Evolutionary conservation across 768 basidiomycete genomes (phyloP), one percentile per base, ranked within the genome.

Genomic region (Pleurotus eryngii): DNA sequence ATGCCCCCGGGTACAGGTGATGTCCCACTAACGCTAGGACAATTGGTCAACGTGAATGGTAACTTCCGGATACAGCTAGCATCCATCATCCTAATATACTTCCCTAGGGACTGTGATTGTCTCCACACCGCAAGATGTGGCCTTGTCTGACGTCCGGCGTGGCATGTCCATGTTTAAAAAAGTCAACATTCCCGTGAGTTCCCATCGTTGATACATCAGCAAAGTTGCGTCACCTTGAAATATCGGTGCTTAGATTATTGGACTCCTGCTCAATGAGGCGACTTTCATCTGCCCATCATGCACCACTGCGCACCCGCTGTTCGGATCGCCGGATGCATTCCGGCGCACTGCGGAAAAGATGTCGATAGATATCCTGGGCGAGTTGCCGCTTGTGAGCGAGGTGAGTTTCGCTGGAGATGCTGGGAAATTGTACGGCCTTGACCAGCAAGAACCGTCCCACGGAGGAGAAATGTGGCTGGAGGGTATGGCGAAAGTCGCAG

Each of bases 1-100:
- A 93, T 97, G 87, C 96, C 96, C 2, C 96, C 96, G 0, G 96
- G 96, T 0, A 99, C 96, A 0, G 96, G 96, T 0, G 96, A 99
- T 67, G 94, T 99, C 0, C 92, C 92, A 6, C 79, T 99, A 47
- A 95, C 92, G 5, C 75, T 99, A 0, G 94, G 90, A 1, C 95
- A 97, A 65, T 79, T 95, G 18, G 91, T 95, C 0, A 69, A 78
- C 12, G 89, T 95, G 1, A 84, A 96, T 61, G 93, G 94, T 92
- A 49, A 43, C 85, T 67, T 14, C n/a, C 9, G 15, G 55, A 63
- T 46, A 63, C 62, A 0, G 18, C 18, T 42, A 4, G 54, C 7
- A 39, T 11, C 38, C 57, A 55, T 15, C 35, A 20, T 7, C 53
- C 7, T 22, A 49, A 27, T 42, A n/a, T n/a, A 35, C 30, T 17